Evolutionary conservation across 1,139 yeast species (phyloP).

Genomic region (Tardiomyces digboiensis): DNA sequence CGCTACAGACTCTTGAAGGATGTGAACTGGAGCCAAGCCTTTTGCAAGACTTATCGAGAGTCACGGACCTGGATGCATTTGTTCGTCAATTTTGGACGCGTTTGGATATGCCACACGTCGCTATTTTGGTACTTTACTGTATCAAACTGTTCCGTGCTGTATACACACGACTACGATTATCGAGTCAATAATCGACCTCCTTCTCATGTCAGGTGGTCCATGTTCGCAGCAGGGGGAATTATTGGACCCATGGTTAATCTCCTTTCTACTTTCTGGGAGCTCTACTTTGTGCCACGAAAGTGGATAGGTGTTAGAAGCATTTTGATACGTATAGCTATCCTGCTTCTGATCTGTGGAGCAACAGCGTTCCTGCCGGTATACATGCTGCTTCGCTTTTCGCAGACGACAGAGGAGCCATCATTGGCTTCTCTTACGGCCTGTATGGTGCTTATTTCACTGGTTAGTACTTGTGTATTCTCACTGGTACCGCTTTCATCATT

Average conservation of each 20-base stretch:
- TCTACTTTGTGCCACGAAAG: constrained; percentile 45
- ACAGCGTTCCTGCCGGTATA: background rate
- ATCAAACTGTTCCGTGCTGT: constrained; percentile 68
- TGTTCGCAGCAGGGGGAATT: constrained; percentile 64
- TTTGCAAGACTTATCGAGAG: constrained; percentile 67
- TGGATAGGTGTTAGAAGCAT: background rate
- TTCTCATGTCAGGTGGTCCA: constrained; percentile 48
- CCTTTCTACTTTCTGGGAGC: constrained; percentile 53
- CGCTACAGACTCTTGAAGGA: constrained; percentile 41
- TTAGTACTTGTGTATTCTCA: background rate
- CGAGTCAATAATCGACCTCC: constrained; percentile 53
- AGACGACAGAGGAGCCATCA: background rate
- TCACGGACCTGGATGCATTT: constrained; percentile 72
- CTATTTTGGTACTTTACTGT: constrained; percentile 78
- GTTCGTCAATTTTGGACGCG: constrained; percentile 65
- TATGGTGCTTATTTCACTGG: background rate
- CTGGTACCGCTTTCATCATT: background rate
- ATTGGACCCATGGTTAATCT: constrained; percentile 58
- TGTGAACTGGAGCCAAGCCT: constrained; percentile 53
- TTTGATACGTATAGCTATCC: constrained; percentile 18
- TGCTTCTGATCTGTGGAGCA: constrained; percentile 26
- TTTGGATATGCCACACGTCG: constrained; percentile 74
- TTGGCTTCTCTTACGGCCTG: background rate
- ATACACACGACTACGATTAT: constrained; percentile 46
- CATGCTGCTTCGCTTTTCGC: background rate